Percentiles rank a stretch among this genome's conserved stretches.
Conservation (phyloP, 83 land plant genomes). For the Picea engelmannii region DNA sequence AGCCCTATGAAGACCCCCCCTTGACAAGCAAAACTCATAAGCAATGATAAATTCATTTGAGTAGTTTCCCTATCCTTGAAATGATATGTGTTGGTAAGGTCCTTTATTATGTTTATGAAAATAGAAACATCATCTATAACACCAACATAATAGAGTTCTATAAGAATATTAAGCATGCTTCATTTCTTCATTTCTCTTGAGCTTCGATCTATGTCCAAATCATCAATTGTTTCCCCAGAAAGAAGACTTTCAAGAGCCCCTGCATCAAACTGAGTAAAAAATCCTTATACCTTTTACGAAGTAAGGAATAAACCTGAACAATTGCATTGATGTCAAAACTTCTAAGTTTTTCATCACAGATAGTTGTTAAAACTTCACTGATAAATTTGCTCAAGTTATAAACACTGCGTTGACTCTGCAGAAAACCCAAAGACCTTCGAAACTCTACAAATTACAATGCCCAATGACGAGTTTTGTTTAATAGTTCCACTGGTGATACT, state of each 20-base stretch:
- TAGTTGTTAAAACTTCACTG: too few relatives aligned
- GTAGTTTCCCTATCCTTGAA: conserved; percentile 86
- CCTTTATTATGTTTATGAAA: conserved; percentile 81
- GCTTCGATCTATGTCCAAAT: conserved; percentile 76
- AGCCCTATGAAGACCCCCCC: conserved; percentile 88
- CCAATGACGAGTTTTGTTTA: too few relatives aligned
- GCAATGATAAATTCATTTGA: conserved; percentile 87
- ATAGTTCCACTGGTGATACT: conserved; percentile 58
- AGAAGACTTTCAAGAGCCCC: conserved; percentile 85
- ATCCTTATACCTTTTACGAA: conserved; percentile 97
- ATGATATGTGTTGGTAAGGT: conserved; percentile 77
- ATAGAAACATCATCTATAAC: conserved; percentile 79
- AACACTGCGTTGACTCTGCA: too few relatives aligned
- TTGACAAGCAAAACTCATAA: conserved; percentile 93
- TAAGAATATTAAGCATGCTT: conserved; percentile 82
- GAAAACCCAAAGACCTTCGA: too few relatives aligned
- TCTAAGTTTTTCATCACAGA: too few relatives aligned
- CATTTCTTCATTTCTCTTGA: conserved; percentile 91
- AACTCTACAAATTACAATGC: too few relatives aligned
- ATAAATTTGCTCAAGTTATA: too few relatives aligned
- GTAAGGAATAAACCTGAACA: conserved; percentile 86
- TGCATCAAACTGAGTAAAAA: conserved; percentile 80
- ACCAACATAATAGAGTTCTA: conserved; percentile 94
- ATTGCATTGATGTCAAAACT: too few relatives aligned
- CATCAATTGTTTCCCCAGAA: conserved; percentile 80